phyloP scores from a whole-genome alignment of 352 stramenopile species.

The Phytophthora citrophthora region DNA sequence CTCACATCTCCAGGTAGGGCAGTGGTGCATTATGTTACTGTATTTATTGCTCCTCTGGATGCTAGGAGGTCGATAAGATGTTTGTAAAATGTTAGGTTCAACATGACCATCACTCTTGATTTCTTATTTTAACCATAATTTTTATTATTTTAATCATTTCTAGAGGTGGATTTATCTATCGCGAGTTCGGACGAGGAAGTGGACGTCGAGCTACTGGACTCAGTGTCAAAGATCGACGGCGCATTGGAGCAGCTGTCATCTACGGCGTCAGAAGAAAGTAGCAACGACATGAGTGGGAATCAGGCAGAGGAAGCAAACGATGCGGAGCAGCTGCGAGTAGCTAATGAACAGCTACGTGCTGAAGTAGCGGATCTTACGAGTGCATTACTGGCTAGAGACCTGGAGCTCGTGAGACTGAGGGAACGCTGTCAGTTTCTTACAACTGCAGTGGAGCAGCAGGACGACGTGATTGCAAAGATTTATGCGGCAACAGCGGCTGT shows the following conservation, averaged over 20 bases:
- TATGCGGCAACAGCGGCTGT: slow-evolving; percentile 46
- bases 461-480: slow-evolving; percentile 82
- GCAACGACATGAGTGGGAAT: slow-evolving; percentile 11
- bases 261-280: slow-evolving; percentile 19
- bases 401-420: slow-evolving; percentile 69
- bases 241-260: slow-evolving; percentile 26
- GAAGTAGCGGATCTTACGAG: slow-evolving; percentile 73
- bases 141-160: not conserved
- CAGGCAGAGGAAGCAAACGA: slow-evolving; percentile 19
- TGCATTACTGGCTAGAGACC: slow-evolving; percentile 72
- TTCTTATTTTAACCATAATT: not conserved
- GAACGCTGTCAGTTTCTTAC: slow-evolving; percentile 73
- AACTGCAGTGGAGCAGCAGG: slow-evolving; percentile 73
- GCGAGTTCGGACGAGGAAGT: slow-evolving; percentile 24
- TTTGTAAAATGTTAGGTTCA: not conserved
- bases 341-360: slow-evolving; percentile 58
- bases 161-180: too few relatives aligned
- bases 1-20: not conserved
- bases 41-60: not conserved
- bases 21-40: not conserved
- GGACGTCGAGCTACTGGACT: slow-evolving; percentile 35
- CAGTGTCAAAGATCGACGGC: slow-evolving; percentile 30
- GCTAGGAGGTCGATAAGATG: not conserved
- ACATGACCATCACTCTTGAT: slow-evolving; percentile 1
- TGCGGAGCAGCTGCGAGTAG: slow-evolving; percentile 34